These are phyloP conservation scores for Pseudocercospora ulei DNA, from an alignment of 2,329 filamentous ascomycete genomes.

Conservation along the genomic window DNA sequence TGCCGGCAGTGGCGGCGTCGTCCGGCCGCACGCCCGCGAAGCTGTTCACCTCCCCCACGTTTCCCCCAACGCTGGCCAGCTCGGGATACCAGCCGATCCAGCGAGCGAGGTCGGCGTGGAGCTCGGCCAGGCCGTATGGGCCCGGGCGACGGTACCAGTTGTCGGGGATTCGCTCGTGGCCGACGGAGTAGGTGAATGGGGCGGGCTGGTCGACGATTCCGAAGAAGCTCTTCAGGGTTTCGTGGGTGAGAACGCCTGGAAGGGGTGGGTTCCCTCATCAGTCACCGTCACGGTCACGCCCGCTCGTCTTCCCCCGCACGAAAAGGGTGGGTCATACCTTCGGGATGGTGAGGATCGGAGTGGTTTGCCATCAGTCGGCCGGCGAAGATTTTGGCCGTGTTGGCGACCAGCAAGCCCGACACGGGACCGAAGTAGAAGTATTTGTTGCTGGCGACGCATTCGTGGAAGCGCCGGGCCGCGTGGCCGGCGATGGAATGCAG, in stretches of 20 bases:
- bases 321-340: not conserved
- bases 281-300: too few species aligned
- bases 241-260: conserved; percentile 2
- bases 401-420: not conserved
- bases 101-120: not conserved
- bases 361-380: not conserved
- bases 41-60: conserved; percentile 21
- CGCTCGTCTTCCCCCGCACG: not conserved
- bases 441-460: conserved; percentile 33
- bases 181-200: conserved; percentile 4
- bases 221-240: conserved; percentile 3
- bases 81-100: conserved; percentile 9
- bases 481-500: conserved; percentile 35
- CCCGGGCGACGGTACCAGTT: conserved; percentile 3
- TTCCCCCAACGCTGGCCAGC: conserved; percentile 19
- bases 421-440: conserved; percentile 39
- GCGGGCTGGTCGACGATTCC: not conserved
- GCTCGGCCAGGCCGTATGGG: not conserved
- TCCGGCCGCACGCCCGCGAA: conserved; percentile 17
- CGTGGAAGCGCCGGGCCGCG: conserved; percentile 36
- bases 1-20: conserved; percentile 1
- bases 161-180: conserved; percentile 1
- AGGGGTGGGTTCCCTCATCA: not conserved
- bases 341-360: not conserved
- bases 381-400: not conserved